Base-by-base conservation (phyloP, 371 early-diverging fungal genomes). In the Funneliformis caledonium region DNA sequence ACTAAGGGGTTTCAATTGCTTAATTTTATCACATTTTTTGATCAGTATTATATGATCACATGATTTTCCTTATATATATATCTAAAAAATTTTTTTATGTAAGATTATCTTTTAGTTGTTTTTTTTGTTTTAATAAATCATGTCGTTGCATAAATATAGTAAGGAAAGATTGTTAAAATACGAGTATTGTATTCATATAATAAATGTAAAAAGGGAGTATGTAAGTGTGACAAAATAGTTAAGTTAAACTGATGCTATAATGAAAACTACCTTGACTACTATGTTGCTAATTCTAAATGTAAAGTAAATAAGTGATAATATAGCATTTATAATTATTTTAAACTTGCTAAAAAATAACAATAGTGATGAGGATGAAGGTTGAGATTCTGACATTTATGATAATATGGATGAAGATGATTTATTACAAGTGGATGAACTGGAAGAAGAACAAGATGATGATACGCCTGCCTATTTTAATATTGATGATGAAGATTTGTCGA, bases 301-400 rank as follows among this genome's bases (percentile, higher is more conserved):
- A 64, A 64, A 64, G 31, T 14, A 64, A 64, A 11, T 7, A 16
- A 65, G 4, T 14, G 37, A 10, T 16, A 65, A 33, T 1, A 2
- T 31, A 64, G 2, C 10, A 64, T 64, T 62, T 64, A 31, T 26
- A 62, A 62, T 62, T 48, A 62, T 62, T 62, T 65, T 37, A 65
- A 65, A 7, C 65, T 6, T 14, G 0, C 14, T 11, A 50, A 50
- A 50, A 50, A 50, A 4, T 50, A 1, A 50, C 9, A 12, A 50
- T 50, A 50, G 12, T 11, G 14, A 11, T 50, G 50, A 50, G 0
- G 11, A 50, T 50, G 2, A 50, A 50, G 12, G 2, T 2, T 50
- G 14, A 2, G 2, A 50, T 50, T 50, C 50, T 50, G 50, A 50
- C 14, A 12, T 50, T 50, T 10, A 50, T 50, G 50, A 50, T 50